Conservation (phyloP, 2,329 filamentous ascomycete species). For the Monosporascus sp. region DNA sequence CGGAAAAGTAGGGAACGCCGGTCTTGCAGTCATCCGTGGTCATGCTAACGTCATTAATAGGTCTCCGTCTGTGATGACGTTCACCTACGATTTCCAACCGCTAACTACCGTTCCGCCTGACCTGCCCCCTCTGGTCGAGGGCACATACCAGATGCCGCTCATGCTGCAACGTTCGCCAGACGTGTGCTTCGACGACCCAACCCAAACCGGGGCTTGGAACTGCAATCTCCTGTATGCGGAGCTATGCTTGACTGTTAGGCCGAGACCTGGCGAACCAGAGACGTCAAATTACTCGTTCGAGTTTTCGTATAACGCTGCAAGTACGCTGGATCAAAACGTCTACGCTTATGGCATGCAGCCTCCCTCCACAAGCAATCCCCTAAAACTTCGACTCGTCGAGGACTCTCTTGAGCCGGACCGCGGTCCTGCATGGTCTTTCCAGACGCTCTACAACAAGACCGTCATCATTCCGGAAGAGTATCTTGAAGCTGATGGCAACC, state of each 20-base stretch:
- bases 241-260: constrained; percentile 38
- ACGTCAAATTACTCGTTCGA: constrained; percentile 37
- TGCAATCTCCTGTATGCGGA: constrained; percentile 49
- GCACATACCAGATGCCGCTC: constrained; percentile 51
- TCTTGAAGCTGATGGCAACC: constrained; percentile 12
- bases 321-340: constrained; percentile 28
- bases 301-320: constrained; percentile 33
- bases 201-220: constrained; percentile 56
- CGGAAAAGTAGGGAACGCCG: constrained; percentile 7
- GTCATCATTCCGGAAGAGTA: constrained; percentile 46
- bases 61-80: constrained; percentile 14
- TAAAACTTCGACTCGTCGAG: constrained; percentile 43
- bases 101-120: constrained; percentile 45
- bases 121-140: constrained; percentile 48
- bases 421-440: constrained; percentile 52
- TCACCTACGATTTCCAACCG: constrained; percentile 45
- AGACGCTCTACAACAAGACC: constrained; percentile 49
- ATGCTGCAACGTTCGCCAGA: constrained; percentile 43
- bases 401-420: constrained; percentile 43
- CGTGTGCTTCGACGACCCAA: constrained; percentile 52
- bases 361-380: constrained; percentile 32
- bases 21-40: not conserved
- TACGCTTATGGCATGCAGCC: constrained; percentile 52
- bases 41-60: constrained; percentile 14
- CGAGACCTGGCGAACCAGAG: constrained; percentile 17